phyloP scores from a whole-genome alignment of 805 yeast genomes.

The Cyberlindnera maclurae region DNA sequence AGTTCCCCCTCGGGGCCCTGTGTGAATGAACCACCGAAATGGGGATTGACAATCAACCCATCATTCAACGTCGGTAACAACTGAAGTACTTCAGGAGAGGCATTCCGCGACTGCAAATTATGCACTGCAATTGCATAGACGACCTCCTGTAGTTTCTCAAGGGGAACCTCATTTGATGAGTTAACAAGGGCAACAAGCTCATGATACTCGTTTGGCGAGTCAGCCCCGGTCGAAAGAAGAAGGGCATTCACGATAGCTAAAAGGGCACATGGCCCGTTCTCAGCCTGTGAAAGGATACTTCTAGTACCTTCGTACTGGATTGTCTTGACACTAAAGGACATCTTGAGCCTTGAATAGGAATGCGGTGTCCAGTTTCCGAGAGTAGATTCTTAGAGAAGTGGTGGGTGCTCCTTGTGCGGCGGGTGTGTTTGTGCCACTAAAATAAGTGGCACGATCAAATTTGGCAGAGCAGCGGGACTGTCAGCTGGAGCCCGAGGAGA shows the following conservation, averaged over 20 bases:
- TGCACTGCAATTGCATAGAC: constrained; percentile 42
- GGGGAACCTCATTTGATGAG: constrained; percentile 19
- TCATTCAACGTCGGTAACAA: constrained; percentile 57
- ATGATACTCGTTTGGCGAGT: constrained; percentile 16
- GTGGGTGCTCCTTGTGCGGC: no score
- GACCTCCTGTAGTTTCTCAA: constrained; percentile 38
- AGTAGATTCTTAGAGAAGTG: neutral
- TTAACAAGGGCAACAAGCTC: constrained; percentile 26
- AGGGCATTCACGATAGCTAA: constrained; percentile 71
- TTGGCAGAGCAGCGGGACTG: no score
- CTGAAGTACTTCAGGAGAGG: constrained; percentile 11
- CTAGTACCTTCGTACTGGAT: constrained; percentile 19
- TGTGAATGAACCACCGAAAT: constrained; percentile 54
- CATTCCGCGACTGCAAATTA: constrained; percentile 22
- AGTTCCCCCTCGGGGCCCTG: constrained; percentile 46
- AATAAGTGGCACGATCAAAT: no score
- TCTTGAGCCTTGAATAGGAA: neutral
- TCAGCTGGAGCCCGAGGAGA: no score
- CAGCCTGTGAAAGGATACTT: constrained; percentile 63
- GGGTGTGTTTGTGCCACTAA: no score
- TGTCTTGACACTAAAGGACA: constrained; percentile 8
- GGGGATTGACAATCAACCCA: constrained; percentile 70
- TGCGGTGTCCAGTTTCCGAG: neutral
- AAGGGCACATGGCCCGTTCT: constrained; percentile 85
- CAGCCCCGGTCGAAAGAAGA: constrained; percentile 37